These are phyloP conservation scores for Eucalyptus marginata DNA, from an alignment of 345 rosid species.

Conservation along the genomic window DNA sequence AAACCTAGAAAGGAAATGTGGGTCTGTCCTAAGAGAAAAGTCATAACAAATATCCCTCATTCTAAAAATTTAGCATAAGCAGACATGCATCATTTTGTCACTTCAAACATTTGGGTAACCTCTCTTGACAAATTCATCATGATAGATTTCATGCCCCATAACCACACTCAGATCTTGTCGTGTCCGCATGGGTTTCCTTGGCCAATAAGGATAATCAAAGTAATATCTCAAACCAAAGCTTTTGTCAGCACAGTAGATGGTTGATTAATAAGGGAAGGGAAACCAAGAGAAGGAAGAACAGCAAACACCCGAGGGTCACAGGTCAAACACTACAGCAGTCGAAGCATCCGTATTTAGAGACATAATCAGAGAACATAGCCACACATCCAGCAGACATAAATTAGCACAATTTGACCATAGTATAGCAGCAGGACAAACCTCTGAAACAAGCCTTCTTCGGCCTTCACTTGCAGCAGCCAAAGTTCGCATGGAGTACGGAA, in stretches of 20 bases:
- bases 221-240: not conserved
- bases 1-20: not conserved
- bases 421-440: constrained; percentile 37
- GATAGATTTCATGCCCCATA: not conserved
- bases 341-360: not conserved
- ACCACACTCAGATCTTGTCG: not conserved
- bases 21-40: not conserved
- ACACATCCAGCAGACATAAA: not conserved
- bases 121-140: not conserved
- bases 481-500: constrained; percentile 43
- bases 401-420: not conserved
- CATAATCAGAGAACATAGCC: not conserved
- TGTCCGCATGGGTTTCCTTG: not conserved
- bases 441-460: constrained; percentile 60
- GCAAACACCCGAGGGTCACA: not conserved
- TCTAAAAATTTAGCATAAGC: not conserved
- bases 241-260: not conserved
- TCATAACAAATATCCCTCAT: not conserved
- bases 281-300: not conserved
- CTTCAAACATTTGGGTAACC: not conserved
- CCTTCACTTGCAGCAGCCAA: constrained; percentile 52
- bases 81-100: not conserved
- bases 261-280: not conserved
- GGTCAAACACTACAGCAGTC: not conserved
- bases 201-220: not conserved